Evolutionary conservation across 768 basidiomycete genomes (phyloP).

Genomic region (Auricularia cornea): DNA sequence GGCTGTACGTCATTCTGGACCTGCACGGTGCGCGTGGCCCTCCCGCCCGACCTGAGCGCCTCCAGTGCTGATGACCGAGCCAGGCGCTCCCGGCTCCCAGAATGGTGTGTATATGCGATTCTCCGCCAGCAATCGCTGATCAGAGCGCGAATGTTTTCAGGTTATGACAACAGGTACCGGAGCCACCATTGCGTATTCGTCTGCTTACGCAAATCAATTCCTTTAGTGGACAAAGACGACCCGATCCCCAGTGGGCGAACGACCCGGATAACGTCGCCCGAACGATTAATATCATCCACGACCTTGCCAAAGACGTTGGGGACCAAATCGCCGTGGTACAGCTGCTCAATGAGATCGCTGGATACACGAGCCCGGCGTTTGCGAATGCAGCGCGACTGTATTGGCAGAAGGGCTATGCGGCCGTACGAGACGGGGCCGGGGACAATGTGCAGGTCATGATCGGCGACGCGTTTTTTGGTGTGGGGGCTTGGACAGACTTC

Average conservation of each 20-base stretch:
- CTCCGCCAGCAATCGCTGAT: too few relatives aligned
- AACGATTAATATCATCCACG: constrained; percentile 52
- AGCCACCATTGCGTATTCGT: neutral
- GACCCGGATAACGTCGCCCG: constrained; percentile 36
- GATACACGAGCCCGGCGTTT: constrained; percentile 38
- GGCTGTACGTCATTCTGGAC: constrained; percentile 65
- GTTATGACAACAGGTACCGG: neutral
- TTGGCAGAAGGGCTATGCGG: constrained; percentile 52
- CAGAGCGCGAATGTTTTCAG: neutral
- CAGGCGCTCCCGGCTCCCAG: constrained; percentile 3
- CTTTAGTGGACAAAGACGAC: constrained; percentile 55
- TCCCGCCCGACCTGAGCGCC: constrained; percentile 16
- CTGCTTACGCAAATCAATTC: neutral
- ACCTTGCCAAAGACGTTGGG: constrained; percentile 44
- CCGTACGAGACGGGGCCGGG: constrained; percentile 42
- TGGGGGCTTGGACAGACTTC: constrained; percentile 56
- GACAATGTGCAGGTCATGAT: constrained; percentile 53
- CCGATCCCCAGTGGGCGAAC: constrained; percentile 46
- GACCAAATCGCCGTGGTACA: constrained; percentile 57
- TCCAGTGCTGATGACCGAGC: neutral
- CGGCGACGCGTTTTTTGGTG: constrained; percentile 61
- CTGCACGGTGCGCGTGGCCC: constrained; percentile 52
- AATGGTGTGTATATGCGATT: constrained; percentile 29
- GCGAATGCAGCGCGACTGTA: constrained; percentile 40
- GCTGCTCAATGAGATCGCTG: constrained; percentile 62